phyloP scores from a whole-genome alignment of 2,329 filamentous ascomycete species.

The Neoscytalidium dimidiatum region DNA sequence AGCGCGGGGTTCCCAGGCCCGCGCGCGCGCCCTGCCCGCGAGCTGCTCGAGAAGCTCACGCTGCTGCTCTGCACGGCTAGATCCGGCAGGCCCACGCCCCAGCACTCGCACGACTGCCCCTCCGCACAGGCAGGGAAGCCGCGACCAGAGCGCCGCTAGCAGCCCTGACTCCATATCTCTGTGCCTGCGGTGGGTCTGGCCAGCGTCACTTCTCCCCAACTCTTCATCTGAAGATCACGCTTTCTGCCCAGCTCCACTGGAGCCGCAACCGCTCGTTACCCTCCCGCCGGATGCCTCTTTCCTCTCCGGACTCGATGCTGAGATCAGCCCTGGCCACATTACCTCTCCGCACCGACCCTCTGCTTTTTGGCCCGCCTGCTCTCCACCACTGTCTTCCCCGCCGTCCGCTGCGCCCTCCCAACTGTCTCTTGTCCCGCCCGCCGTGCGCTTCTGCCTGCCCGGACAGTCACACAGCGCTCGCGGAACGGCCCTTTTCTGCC shows the following conservation, averaged over 20 bases:
- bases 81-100: constrained; percentile 4
- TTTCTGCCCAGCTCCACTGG: constrained; percentile 6
- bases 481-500: neutral
- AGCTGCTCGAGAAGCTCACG: neutral
- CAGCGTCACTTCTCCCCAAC: constrained; percentile 3
- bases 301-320: constrained; percentile 15
- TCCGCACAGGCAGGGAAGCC: constrained; percentile 2
- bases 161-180: constrained; percentile 5
- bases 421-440: neutral
- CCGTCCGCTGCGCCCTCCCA: neutral
- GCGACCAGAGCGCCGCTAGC: constrained; percentile 7
- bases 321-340: constrained; percentile 8
- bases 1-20: constrained; percentile 10
- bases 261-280: constrained; percentile 18
- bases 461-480: neutral
- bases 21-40: neutral
- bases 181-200: constrained; percentile 5
- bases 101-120: neutral
- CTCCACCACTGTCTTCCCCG: neutral
- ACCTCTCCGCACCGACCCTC: constrained; percentile 7
- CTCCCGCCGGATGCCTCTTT: constrained; percentile 5
- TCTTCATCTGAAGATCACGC: neutral
- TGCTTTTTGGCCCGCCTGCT: neutral
- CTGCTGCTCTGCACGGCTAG: constrained; percentile 3
- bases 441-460: neutral